These are phyloP conservation scores for Populus trichocarpa DNA, from an alignment of 441 rosid genomes.

Conservation along the genomic window DNA sequence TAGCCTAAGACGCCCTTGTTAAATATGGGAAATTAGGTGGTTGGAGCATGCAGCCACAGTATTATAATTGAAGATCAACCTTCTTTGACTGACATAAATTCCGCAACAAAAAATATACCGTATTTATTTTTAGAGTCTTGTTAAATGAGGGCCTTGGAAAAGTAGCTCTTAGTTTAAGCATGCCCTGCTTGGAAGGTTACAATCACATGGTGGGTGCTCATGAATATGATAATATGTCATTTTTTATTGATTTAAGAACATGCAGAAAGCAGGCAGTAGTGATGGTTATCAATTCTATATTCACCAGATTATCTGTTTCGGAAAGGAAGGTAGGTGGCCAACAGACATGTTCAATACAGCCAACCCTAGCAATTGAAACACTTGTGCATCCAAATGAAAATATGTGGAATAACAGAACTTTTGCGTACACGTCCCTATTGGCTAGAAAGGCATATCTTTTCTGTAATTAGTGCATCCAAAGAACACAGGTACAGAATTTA, in stretches of 20 bases:
- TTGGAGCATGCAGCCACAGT: no score
- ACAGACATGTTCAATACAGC: not conserved
- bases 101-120: not conserved
- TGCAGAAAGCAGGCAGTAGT: not conserved
- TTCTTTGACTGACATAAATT: no score
- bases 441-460: not conserved
- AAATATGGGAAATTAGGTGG: no score
- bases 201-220: constrained; percentile 3
- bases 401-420: not conserved
- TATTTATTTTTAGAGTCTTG: no score
- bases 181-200: not conserved
- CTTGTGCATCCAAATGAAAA: constrained; percentile 3
- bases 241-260: not conserved
- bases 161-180: no score
- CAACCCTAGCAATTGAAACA: not conserved
- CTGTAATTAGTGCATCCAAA: not conserved
- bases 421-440: not conserved
- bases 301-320: not conserved
- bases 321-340: not conserved
- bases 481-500: not conserved
- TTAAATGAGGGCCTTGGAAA: no score
- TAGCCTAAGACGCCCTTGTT: no score
- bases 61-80: no score
- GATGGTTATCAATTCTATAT: not conserved
- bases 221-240: not conserved